Evolutionary conservation across 2,329 filamentous ascomycete genomes (phyloP), one percentile per base, ranked within the genome.

Genomic region (Aspergillus brasiliensis): DNA sequence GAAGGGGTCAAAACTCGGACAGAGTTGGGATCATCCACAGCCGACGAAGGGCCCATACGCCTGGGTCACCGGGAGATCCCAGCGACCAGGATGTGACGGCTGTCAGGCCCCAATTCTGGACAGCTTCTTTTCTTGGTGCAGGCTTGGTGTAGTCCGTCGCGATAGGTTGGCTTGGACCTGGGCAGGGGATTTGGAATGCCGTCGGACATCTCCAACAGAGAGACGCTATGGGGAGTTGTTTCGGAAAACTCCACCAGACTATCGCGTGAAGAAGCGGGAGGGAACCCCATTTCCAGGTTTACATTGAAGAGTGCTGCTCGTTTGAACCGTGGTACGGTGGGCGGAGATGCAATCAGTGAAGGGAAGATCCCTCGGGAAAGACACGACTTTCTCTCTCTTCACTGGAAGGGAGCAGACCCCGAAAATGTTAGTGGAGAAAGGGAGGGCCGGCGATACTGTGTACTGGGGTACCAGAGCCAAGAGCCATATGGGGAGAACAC

Each of bases 101-200:
- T 65, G 65, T 61, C 61, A 64, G 56, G 44, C 61, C 61, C 51
- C 59, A 60, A 49, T 65, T 65, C 66, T 68, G 63, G 61, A 57
- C 54, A 61, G 44, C 62, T 63, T 58, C 53, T 59, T 51, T 51
- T 55, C 54, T 60, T 57, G 47, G 48, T 38, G 40, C 28, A 57
- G 42, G 23, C 46, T 46, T 37, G 19, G 23, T 48, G 55, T 60
- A 34, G 37, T 51, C 53, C 19, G 44, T 56, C 42, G 19, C 44
- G 47, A 42, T 54, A 34, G 13, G 37, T 31, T 49, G 10, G 21
- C 31, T n/a, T 40, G 27, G 37, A 25, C 34, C 42, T 21, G 38
- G 40, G 21, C 19, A 42, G 37, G 31, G 60, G 62, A 66, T 65
- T 65, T 67, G 63, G 61, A 66, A 67, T 67, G 37, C 25, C 17